These are phyloP conservation scores for Didymella keratinophila DNA, from an alignment of 2,329 filamentous ascomycete genomes.

Conservation along the genomic window DNA sequence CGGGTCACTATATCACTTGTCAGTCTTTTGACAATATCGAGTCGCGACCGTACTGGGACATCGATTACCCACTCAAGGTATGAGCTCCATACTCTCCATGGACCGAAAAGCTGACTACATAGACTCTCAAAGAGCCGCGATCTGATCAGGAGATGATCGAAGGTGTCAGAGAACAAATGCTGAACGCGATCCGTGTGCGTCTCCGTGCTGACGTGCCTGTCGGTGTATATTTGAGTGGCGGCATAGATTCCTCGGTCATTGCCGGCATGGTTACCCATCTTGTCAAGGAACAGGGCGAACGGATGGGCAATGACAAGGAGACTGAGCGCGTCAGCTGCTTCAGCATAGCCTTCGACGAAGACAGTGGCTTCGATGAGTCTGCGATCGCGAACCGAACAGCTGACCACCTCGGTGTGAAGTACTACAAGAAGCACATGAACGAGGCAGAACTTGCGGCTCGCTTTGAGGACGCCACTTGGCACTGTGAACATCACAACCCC, in stretches of 20 bases:
- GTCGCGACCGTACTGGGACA: slow-evolving; percentile 60
- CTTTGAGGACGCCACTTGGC: slow-evolving; percentile 57
- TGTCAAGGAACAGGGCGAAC: slow-evolving; percentile 55
- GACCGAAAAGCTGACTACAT: background rate
- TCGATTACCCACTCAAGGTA: slow-evolving; percentile 59
- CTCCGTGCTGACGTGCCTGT: slow-evolving; percentile 65
- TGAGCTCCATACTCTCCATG: background rate
- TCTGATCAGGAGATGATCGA: slow-evolving; percentile 60
- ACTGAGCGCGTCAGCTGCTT: slow-evolving; percentile 56
- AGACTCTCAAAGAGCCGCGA: slow-evolving; percentile 53
- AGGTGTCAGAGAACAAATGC: slow-evolving; percentile 58
- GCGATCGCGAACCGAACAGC: slow-evolving; percentile 58
- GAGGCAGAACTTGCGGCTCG: slow-evolving; percentile 53
- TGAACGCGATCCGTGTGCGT: slow-evolving; percentile 61
- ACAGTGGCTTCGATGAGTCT: slow-evolving; percentile 61
- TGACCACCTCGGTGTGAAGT: slow-evolving; percentile 56
- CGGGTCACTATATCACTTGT: slow-evolving; percentile 41
- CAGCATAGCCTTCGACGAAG: slow-evolving; percentile 60
- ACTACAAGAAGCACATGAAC: slow-evolving; percentile 54
- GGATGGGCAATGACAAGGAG: slow-evolving; percentile 54
- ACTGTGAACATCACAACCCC: slow-evolving; percentile 55
- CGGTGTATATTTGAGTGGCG: slow-evolving; percentile 64
- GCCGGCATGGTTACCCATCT: slow-evolving; percentile 65
- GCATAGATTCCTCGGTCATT: slow-evolving; percentile 64
- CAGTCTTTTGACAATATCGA: slow-evolving; percentile 49